Evolutionary conservation across 1,139 yeast genomes (phyloP), one percentile per base, ranked within the genome.

Genomic region (Casaregolazyma suthepensis): DNA sequence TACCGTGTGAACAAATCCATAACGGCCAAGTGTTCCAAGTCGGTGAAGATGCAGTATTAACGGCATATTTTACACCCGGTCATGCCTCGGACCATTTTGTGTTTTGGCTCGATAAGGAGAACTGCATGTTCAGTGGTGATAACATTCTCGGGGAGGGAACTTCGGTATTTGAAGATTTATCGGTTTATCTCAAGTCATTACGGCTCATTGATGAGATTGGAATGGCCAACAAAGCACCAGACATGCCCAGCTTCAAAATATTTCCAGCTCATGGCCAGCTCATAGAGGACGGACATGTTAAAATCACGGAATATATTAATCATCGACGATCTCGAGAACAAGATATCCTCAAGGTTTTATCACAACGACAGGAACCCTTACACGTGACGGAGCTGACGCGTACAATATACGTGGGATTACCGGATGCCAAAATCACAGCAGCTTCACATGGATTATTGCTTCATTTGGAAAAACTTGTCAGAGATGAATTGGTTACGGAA

Each of bases 201-300:
- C 51, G 57, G 29, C 59, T 60, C 13, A 66, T 69, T 67, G 56
- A 59, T 31, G 55, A 52, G 9, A 50, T 66, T 17, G 66, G 65
- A 1, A 19, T 31, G n/a, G 35, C 48, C 19, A 38, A 19, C 22
- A 43, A 37, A 7, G 13, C 42, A 12, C 6, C 26, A 17, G 46
- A 48, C 48, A 50, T 46, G 50, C 48, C 51, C 29, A 43, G 51
- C 5, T 53, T 52, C 20, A 52, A 58, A 17, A 65, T 71, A 37
- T 70, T 67, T 51, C 75, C 75, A 0, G 75, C 73, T 12, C 75
- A 72, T 51, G 75, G 75, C 18, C 70, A 67, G 22, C 58, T 65
- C 17, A 61, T 72, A 23, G 56, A 56, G 17, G 66, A 71, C 43
- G 72, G 72, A 15, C 60, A 57, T 10, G 60, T 53, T n/a, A 64